Evolutionary conservation across 345 rosid genomes (phyloP).

Genomic region (Alliaria petiolata): DNA sequence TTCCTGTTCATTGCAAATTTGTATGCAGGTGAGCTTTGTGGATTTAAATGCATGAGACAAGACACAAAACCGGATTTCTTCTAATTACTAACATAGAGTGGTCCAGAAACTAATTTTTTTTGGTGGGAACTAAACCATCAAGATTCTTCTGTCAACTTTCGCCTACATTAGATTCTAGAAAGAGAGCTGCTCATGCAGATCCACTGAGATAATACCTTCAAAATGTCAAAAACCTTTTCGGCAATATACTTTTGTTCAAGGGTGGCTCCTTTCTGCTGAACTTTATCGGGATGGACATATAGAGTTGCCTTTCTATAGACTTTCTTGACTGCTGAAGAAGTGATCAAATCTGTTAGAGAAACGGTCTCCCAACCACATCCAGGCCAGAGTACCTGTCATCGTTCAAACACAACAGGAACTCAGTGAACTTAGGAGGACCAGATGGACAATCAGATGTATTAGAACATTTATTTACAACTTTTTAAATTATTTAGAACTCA

Average conservation of each 20-base stretch:
- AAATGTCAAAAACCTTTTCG: slow-evolving; percentile 94
- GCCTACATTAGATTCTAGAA: not conserved
- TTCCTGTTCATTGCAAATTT: slow-evolving; percentile 28
- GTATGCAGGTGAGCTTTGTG: not conserved
- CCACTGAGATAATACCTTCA: slow-evolving; percentile 53
- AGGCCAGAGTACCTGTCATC: slow-evolving; percentile 84
- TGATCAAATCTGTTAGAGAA: slow-evolving; percentile 81
- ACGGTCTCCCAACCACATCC: slow-evolving; percentile 84
- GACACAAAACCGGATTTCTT: not conserved
- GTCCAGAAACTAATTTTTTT: not conserved
- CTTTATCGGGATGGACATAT: slow-evolving; percentile 94
- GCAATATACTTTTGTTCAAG: slow-evolving; percentile 83
- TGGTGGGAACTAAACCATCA: not conserved
- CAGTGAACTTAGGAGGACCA: no score
- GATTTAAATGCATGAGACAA: not conserved
- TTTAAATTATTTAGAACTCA: slow-evolving; percentile 22
- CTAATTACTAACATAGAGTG: not conserved
- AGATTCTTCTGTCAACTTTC: not conserved
- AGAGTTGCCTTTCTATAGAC: slow-evolving; percentile 81
- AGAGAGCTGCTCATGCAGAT: slow-evolving; percentile 11
- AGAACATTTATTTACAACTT: not conserved
- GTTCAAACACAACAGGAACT: no score
- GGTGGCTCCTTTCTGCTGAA: slow-evolving; percentile 93
- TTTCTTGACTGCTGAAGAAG: slow-evolving; percentile 81
- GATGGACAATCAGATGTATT: not conserved